phyloP scores from a whole-genome alignment of 2,329 filamentous ascomycete species.

The Escovopsis sp. region DNA sequence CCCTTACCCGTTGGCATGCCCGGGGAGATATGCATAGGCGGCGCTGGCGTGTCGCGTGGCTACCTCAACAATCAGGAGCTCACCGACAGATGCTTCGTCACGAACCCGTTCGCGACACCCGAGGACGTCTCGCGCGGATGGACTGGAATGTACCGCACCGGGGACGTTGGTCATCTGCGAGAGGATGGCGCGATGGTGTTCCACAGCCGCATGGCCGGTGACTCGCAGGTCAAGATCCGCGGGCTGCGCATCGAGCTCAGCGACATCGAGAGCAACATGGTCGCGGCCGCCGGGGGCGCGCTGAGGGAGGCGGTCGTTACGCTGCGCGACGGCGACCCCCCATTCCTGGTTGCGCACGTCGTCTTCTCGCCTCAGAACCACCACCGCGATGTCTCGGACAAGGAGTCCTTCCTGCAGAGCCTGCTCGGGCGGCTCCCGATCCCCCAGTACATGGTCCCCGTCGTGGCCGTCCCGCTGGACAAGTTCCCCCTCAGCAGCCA shows the following conservation, averaged over 20 bases:
- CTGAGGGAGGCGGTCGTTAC: not conserved
- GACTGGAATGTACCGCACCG: constrained; percentile 21
- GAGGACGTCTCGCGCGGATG: constrained; percentile 6
- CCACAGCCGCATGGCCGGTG: constrained; percentile 20
- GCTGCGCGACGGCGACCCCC: not conserved
- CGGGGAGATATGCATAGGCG: constrained; percentile 11
- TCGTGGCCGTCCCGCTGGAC: constrained; percentile 12
- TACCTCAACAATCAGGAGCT: constrained; percentile 19
- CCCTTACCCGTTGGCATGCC: constrained; percentile 7
- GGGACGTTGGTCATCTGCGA: constrained; percentile 10
- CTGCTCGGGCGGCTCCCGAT: constrained; percentile 11
- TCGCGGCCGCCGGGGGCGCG: constrained; percentile 5
- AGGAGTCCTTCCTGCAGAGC: constrained; percentile 4
- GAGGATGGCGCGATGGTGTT: constrained; percentile 19
- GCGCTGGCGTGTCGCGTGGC: constrained; percentile 23
- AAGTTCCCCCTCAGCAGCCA: constrained; percentile 15
- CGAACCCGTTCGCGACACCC: constrained; percentile 1
- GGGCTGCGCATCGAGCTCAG: constrained; percentile 29
- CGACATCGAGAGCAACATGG: constrained; percentile 18
- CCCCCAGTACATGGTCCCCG: constrained; percentile 22
- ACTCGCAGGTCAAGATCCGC: constrained; percentile 29
- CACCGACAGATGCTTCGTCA: constrained; percentile 3
- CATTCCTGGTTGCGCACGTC: not conserved
- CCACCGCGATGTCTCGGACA: not conserved
- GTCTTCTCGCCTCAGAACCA: not conserved